Conservation (phyloP, 2,329 filamentous ascomycete genomes). For the Dryadomyces sulphureus region DNA sequence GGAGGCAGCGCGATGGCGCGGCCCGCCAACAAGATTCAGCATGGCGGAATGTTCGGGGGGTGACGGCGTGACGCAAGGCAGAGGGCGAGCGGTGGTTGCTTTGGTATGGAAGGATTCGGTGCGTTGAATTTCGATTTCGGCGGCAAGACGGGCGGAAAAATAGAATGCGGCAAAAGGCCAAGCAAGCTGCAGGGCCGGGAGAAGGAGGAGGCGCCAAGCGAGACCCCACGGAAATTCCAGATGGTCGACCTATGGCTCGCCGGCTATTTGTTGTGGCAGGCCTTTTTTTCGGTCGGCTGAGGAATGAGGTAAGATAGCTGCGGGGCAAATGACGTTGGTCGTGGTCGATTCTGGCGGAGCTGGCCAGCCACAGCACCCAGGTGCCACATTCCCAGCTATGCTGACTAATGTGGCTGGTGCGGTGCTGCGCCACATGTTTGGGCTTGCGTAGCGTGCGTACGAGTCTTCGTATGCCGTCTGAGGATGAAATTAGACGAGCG, state of each 20-base stretch:
- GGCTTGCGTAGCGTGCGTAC: not conserved
- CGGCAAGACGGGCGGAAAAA: not conserved
- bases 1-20: conserved; percentile 19
- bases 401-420: not conserved
- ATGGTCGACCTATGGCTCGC: too few relatives aligned
- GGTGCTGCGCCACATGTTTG: not conserved
- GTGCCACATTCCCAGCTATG: too few relatives aligned
- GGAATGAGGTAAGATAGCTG: not conserved
- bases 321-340: not conserved
- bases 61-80: not conserved
- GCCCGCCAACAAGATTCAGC: conserved; percentile 7
- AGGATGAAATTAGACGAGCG: not conserved
- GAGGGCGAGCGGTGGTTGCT: too few relatives aligned
- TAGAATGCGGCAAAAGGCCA: not conserved
- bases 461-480: not conserved
- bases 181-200: not conserved
- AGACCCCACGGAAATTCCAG: not conserved
- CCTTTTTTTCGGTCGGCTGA: not conserved
- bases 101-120: not conserved
- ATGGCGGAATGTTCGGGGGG: too few relatives aligned
- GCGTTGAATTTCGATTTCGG: not conserved
- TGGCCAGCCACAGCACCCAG: not conserved
- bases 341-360: not conserved
- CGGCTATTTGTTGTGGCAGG: not conserved
- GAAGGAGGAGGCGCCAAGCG: not conserved